Evolutionary conservation across 2,329 filamentous ascomycete species (phyloP), one percentile per base, ranked within the genome.

Genomic region (Epichloe sibirici): DNA sequence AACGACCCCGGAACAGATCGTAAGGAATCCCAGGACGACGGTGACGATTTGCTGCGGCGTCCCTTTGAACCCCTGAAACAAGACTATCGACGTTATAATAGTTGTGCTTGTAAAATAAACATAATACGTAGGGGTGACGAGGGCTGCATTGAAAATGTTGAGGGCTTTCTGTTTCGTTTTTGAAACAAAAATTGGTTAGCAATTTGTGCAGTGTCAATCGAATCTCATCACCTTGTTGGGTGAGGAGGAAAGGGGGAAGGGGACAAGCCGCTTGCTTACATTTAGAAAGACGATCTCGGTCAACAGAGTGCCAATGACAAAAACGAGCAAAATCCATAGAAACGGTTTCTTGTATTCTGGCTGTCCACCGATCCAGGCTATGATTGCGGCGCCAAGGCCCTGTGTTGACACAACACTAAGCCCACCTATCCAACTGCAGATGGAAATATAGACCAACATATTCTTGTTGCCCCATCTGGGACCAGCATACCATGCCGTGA

Each of bases 271-370:
- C 90, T 77, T 74, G 17, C 90, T 77, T 74, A 94, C 91, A 67
- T 98, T 98, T 43, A 98, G 75, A 66, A 86, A 98, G 58, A 97
- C 85, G 57, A 98, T 96, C 70, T 97, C 93, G 0, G 89, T 95
- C 61, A 97, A 61, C 11, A 98, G 74, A 0, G 93, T 97, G n/a
- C 74, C 71, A 57, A 97, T 77, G 50, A 97, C 90, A 69, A 98
- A 97, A 5, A 90, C 87, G 52, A 97, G 73, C 35, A 97, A 71
- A 5, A 97, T 84, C 69, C 95, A 98, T 40, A 95, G 71, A 65
- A 98, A 98, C 91, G 91, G 97, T 66, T 97, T 82, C 67, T 96
- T 95, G 70, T 95, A 97, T 74, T 98, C 90, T 2, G 84, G 77
- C 48, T 82, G 81, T 15, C 91, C 93, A 17, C 79, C 77, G 55